Conservation (phyloP, 2,329 filamentous ascomycete genomes). For the Aspergillus proliferans region DNA sequence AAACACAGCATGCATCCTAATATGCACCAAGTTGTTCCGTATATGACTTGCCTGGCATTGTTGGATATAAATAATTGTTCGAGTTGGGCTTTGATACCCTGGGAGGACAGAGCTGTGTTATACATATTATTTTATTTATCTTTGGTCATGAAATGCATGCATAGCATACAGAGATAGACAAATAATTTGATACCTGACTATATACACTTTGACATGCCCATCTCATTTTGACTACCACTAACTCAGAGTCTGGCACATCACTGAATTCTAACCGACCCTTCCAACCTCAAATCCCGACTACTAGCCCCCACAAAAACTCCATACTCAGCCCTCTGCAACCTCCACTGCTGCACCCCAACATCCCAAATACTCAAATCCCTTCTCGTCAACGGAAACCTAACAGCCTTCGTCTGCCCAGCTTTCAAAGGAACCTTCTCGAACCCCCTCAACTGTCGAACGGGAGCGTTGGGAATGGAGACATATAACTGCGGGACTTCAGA, state of each 20-base stretch:
- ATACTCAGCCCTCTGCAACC: background rate
- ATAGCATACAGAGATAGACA: background rate
- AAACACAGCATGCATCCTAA: no score
- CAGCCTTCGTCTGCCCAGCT: constrained; percentile 33
- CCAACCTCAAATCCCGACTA: background rate
- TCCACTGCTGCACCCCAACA: constrained; percentile 54
- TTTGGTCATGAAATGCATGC: background rate
- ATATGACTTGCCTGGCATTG: background rate
- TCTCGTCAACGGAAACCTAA: constrained; percentile 51
- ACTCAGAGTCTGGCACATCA: background rate
- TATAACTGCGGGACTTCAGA: constrained; percentile 64
- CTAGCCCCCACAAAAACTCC: background rate
- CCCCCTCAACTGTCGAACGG: constrained; percentile 52
- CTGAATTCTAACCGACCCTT: background rate
- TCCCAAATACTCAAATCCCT: constrained; percentile 64
- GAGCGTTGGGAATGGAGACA: constrained; percentile 28
- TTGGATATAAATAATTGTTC: background rate
- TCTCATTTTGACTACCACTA: background rate
- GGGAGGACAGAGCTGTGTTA: background rate
- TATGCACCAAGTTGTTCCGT: no score
- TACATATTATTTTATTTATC: background rate
- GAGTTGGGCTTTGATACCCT: background rate
- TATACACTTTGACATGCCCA: no score
- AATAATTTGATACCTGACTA: background rate
- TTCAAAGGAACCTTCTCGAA: constrained; percentile 51